Conservation (phyloP, 1,284 basidiomycete genomes). For the Naganishia sp. region DNA sequence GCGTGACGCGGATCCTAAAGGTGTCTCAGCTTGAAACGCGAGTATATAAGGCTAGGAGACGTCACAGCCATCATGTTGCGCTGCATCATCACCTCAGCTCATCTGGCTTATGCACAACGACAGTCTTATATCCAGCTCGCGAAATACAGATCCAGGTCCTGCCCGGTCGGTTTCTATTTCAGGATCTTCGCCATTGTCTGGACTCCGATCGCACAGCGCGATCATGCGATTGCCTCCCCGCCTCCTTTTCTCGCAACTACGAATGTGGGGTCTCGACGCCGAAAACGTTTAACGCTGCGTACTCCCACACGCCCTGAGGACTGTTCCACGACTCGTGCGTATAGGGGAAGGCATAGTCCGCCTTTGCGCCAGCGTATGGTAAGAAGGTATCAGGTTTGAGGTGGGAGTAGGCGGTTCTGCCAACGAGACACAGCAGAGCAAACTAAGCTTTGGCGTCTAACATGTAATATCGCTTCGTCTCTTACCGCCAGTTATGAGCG, state of each 20-base stretch:
- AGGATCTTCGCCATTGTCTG: not conserved
- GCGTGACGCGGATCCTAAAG: not conserved
- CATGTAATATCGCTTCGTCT: not conserved
- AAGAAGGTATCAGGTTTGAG: constrained; percentile 44
- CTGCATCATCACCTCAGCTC: too few species aligned
- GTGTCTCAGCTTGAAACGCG: not conserved
- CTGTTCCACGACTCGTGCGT: constrained; percentile 66
- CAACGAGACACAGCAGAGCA: not conserved
- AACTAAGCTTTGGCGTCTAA: not conserved
- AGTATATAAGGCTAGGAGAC: not conserved
- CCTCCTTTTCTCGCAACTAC: too few species aligned
- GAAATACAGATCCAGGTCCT: too few species aligned
- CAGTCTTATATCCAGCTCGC: too few species aligned
- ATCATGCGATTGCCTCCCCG: too few species aligned
- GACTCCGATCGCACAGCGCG: too few species aligned
- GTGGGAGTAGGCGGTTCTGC: constrained; percentile 1
- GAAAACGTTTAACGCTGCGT: constrained; percentile 45
- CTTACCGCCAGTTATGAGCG: constrained; percentile 61
- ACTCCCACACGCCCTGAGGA: constrained; percentile 64
- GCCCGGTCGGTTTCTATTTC: too few species aligned
- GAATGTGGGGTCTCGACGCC: not conserved
- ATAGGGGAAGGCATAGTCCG: constrained; percentile 62
- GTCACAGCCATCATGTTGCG: too few species aligned
- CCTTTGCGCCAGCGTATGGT: constrained; percentile 7
- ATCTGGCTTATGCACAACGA: too few species aligned